These are phyloP conservation scores for Globisporangium cylindrosporum DNA, from an alignment of 352 stramenopile genomes.

Conservation along the genomic window DNA sequence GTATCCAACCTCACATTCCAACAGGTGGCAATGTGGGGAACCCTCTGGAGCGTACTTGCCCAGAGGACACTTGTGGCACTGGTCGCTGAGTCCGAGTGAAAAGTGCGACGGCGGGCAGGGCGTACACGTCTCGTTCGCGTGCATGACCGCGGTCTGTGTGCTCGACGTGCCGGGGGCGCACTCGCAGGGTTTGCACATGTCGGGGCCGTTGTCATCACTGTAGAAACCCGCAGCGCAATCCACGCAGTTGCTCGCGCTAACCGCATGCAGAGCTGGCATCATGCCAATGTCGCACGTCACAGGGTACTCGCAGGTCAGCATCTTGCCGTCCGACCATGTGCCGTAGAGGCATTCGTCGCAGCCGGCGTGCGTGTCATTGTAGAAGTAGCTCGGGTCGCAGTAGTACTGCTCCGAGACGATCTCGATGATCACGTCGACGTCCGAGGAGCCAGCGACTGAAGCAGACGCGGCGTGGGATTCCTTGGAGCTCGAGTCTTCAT, in stretches of 20 bases:
- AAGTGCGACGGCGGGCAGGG: conserved; percentile 26
- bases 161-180: conserved; percentile 30
- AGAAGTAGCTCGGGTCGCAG: conserved; percentile 40
- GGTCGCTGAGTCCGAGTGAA: conserved; percentile 30
- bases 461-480: not conserved
- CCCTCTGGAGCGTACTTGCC: conserved; percentile 29
- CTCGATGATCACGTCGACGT: conserved; percentile 11
- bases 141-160: conserved; percentile 7
- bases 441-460: not conserved
- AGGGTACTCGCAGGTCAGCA: conserved; percentile 35
- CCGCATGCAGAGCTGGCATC: conserved; percentile 33
- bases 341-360: conserved; percentile 41
- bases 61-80: conserved; percentile 33
- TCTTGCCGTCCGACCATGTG: conserved; percentile 44
- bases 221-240: conserved; percentile 35
- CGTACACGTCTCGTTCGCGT: conserved; percentile 18
- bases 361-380: conserved; percentile 19
- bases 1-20: conserved; percentile 30
- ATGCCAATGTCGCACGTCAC: conserved; percentile 24
- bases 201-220: conserved; percentile 30
- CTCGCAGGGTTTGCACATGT: conserved; percentile 37
- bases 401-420: conserved; percentile 18
- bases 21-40: conserved; percentile 24
- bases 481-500: not conserved
- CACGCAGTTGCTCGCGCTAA: conserved; percentile 24